Evolutionary conservation across 345 rosid genomes (phyloP).

Genomic region (Populus simonii): DNA sequence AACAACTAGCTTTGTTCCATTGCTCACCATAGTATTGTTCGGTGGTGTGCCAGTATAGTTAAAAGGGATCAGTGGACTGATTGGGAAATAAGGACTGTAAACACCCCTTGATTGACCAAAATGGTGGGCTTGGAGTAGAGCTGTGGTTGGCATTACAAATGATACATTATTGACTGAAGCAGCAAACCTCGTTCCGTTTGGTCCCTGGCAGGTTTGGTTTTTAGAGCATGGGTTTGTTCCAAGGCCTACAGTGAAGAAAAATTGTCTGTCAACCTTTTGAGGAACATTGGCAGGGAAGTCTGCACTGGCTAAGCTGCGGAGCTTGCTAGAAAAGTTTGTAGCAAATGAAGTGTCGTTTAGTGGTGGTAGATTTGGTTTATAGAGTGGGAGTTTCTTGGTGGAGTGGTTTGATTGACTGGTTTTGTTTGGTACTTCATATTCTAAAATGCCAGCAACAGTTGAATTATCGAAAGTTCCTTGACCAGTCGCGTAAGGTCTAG

Average conservation of each 20-base stretch:
- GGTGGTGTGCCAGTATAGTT: slow-evolving; percentile 15
- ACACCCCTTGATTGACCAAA: slow-evolving; percentile 12
- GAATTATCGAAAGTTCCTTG: slow-evolving; percentile 12
- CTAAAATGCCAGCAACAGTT: slow-evolving; percentile 11
- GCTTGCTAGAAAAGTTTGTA: background rate
- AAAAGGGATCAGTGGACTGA: slow-evolving; percentile 1
- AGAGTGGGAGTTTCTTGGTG: background rate
- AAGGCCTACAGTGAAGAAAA: slow-evolving; percentile 13
- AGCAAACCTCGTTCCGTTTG: slow-evolving; percentile 15
- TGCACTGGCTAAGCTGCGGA: slow-evolving; percentile 10
- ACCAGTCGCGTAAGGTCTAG: slow-evolving; percentile 17
- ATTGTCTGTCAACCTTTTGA: slow-evolving; percentile 3
- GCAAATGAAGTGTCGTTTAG: slow-evolving; percentile 12
- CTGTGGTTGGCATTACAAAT: slow-evolving; percentile 13
- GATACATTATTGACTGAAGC: slow-evolving; percentile 14
- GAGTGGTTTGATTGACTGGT: background rate
- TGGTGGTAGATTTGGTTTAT: slow-evolving; percentile 8
- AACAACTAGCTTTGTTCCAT: slow-evolving; percentile 9
- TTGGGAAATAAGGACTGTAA: slow-evolving; percentile 2
- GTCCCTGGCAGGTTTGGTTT: slow-evolving; percentile 13
- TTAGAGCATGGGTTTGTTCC: slow-evolving; percentile 9
- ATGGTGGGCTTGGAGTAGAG: slow-evolving; percentile 8
- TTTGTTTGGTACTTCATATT: background rate
- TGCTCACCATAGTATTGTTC: slow-evolving; percentile 16
- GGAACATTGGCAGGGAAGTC: slow-evolving; percentile 16